Evolutionary conservation across 2,329 filamentous ascomycete species (phyloP).

Genomic region (Fusarium heterosporum): DNA sequence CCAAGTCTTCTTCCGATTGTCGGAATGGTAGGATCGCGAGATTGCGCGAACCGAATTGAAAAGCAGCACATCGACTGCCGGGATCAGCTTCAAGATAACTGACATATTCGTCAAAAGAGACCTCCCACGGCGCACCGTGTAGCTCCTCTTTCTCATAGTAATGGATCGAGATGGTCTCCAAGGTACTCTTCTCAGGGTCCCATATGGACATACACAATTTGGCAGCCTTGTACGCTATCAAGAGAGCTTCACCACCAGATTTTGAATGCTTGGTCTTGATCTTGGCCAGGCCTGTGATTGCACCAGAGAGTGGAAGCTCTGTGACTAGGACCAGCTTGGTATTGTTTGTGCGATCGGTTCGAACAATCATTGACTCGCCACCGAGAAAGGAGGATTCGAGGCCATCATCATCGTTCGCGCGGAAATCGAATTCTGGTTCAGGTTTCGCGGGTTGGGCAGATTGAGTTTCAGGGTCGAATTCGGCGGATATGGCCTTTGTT

Average conservation of each 20-base stretch:
- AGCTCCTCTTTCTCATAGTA: conserved; percentile 97
- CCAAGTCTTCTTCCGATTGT: conserved; percentile 85
- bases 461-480: conserved; percentile 64
- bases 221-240: conserved; percentile 88
- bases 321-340: conserved; percentile 86
- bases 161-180: conserved; percentile 93
- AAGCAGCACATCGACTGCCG: conserved; percentile 89
- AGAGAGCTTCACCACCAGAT: conserved; percentile 83
- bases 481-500: conserved; percentile 73
- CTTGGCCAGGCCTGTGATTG: conserved; percentile 83
- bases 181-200: conserved; percentile 82
- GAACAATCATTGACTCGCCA: conserved; percentile 69
- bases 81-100: conserved; percentile 91
- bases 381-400: conserved; percentile 75
- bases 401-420: conserved; percentile 70
- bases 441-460: conserved; percentile 54
- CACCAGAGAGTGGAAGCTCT: conserved; percentile 86
- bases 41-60: conserved; percentile 90
- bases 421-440: conserved; percentile 63
- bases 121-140: conserved; percentile 83
- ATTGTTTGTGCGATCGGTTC: conserved; percentile 72
- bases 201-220: conserved; percentile 95
- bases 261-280: conserved; percentile 79
- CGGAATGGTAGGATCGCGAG: conserved; percentile 95
- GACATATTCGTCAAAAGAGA: conserved; percentile 78